A percentile compares a stretch with the other conserved stretches of the same genome.
These are phyloP conservation scores for Suillus ampliporus DNA, from an alignment of 768 basidiomycete species.

Conservation along the genomic window DNA sequence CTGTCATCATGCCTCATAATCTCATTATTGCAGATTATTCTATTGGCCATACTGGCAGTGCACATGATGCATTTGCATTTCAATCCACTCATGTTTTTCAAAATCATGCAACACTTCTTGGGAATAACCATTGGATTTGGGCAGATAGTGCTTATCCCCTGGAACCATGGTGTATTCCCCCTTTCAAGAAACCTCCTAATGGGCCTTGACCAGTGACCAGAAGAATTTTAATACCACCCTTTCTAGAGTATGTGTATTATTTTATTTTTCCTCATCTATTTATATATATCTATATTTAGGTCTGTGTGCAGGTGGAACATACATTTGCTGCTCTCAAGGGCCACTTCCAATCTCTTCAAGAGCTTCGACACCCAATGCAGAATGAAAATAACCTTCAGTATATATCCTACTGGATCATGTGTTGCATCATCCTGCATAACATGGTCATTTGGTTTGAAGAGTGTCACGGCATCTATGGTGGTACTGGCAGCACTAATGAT, in stretches of 20 bases:
- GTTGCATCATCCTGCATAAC: conserved; percentile 11
- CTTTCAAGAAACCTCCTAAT: conserved; percentile 19
- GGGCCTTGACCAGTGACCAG: not conserved
- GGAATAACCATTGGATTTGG: conserved; percentile 13
- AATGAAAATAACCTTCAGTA: not conserved
- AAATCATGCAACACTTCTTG: not conserved
- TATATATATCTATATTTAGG: not conserved
- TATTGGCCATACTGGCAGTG: conserved; percentile 10
- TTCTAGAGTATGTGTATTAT: conserved; percentile 1
- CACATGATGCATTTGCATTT: conserved; percentile 14
- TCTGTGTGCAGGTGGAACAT: conserved; percentile 6
- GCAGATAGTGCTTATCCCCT: conserved; percentile 11
- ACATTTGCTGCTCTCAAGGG: conserved; percentile 12
- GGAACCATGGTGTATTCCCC: conserved; percentile 6
- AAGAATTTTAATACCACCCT: conserved; percentile 1
- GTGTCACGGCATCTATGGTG: not conserved
- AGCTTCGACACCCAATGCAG: not conserved
- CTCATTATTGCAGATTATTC: conserved; percentile 12
- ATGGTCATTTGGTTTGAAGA: conserved; percentile 2
- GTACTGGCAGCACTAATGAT: not conserved
- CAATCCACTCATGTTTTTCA: conserved; percentile 6
- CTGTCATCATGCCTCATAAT: conserved; percentile 12
- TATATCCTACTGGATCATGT: not conserved
- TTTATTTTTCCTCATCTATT: not conserved
- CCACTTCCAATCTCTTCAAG: conserved; percentile 4